These are phyloP conservation scores for Tolypocladium ophioglossoides DNA, from an alignment of 2,329 filamentous ascomycete species.

Conservation along the genomic window DNA sequence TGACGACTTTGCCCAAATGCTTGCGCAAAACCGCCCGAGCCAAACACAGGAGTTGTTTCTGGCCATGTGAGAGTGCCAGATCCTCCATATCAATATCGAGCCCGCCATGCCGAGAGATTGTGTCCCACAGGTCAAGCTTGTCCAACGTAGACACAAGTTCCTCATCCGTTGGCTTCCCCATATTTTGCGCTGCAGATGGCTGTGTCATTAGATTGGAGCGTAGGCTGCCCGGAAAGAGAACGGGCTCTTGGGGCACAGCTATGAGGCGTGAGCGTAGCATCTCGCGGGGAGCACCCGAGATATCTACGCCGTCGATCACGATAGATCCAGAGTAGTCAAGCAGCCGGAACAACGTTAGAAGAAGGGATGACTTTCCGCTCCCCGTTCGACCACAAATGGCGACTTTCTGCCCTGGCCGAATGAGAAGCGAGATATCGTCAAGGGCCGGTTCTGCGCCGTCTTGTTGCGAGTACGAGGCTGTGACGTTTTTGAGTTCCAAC, in stretches of 20 bases:
- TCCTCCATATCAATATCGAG: slow-evolving; percentile 7
- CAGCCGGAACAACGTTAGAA: slow-evolving; percentile 25
- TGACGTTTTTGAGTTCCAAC: slow-evolving; percentile 14
- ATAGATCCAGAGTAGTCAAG: slow-evolving; percentile 24
- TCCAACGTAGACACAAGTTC: slow-evolving; percentile 5
- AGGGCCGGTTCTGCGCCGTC: slow-evolving; percentile 5
- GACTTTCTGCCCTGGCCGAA: slow-evolving; percentile 17
- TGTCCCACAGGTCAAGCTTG: slow-evolving; percentile 8
- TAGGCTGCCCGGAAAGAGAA: slow-evolving; percentile 32
- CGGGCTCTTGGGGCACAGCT: slow-evolving; percentile 38
- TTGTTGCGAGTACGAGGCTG: slow-evolving; percentile 14
- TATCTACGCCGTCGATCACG: slow-evolving; percentile 28
- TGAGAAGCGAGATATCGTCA: slow-evolving; percentile 11
- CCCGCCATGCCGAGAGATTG: slow-evolving; percentile 3
- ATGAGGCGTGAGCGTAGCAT: slow-evolving; percentile 32
- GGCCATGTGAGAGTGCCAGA: slow-evolving; percentile 9
- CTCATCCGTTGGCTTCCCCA: slow-evolving; percentile 1
- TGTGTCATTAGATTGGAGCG: slow-evolving; percentile 4
- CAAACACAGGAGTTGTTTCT: slow-evolving; percentile 12
- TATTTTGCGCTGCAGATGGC: no score
- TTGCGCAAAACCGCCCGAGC: slow-evolving; percentile 14
- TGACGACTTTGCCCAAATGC: slow-evolving; percentile 14
- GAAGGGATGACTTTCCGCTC: slow-evolving; percentile 29
- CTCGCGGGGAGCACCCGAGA: slow-evolving; percentile 24
- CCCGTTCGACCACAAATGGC: slow-evolving; percentile 23